Conservation (phyloP, 192 early-diverging fungal species). For the Funneliformis mosseae region DNA sequence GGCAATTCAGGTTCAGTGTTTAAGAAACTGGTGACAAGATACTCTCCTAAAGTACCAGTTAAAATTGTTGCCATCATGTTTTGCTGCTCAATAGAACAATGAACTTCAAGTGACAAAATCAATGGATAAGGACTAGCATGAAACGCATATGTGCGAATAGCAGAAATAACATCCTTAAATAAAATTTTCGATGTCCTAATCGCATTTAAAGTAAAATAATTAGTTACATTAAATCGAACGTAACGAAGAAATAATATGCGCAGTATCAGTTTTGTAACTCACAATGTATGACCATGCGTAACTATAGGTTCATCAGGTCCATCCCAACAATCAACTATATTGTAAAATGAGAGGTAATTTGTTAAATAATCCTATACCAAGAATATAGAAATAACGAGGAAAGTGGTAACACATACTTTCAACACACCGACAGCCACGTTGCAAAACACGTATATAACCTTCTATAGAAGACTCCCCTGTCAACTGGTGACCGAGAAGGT, state of each 20-base stretch:
- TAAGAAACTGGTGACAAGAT: conserved; percentile 56
- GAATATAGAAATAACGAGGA: neutral
- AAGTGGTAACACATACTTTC: conserved; percentile 55
- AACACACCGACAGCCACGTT: conserved; percentile 87
- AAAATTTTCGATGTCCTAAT: conserved; percentile 72
- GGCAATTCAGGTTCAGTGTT: conserved; percentile 55
- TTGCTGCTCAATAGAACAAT: conserved; percentile 78
- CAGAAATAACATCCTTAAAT: conserved; percentile 82
- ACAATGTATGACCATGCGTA: conserved; percentile 84
- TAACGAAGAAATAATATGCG: neutral
- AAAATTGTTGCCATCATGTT: conserved; percentile 73
- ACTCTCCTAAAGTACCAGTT: conserved; percentile 65
- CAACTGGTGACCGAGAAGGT: conserved; percentile 83
- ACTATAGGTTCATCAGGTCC: conserved; percentile 78
- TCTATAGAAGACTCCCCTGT: conserved; percentile 79
- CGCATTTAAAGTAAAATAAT: neutral
- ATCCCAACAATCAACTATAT: conserved; percentile 89
- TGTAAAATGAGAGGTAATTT: conserved; percentile 23
- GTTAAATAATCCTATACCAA: neutral
- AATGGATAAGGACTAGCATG: conserved; percentile 79
- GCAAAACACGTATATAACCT: conserved; percentile 84
- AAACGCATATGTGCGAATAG: conserved; percentile 86
- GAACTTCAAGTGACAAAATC: conserved; percentile 82
- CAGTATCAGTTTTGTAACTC: conserved; percentile 23
- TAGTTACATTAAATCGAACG: conserved; percentile 16